These are phyloP conservation scores for Trichoderma sp. DNA, from an alignment of 2,329 filamentous ascomycete species.

Conservation along the genomic window DNA sequence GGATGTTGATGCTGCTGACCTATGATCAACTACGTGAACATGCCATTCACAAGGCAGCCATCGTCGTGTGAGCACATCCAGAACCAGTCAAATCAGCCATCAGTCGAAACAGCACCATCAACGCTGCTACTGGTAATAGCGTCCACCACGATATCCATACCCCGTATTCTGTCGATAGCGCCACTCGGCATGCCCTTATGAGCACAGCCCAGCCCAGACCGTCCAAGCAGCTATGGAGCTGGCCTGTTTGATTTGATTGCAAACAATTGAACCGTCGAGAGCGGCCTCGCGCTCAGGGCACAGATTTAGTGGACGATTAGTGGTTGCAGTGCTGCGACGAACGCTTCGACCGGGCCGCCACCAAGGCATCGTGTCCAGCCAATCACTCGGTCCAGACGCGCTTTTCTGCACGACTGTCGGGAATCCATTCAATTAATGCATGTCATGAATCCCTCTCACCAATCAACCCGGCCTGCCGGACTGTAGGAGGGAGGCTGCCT, in stretches of 20 bases:
- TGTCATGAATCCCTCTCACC: conserved; percentile 25
- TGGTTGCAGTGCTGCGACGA: conserved; percentile 15
- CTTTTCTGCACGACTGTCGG: conserved; percentile 21
- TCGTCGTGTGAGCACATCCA: neutral
- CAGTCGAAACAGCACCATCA: neutral
- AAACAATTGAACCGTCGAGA: neutral
- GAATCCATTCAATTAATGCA: conserved; percentile 22
- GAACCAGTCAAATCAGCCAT: neutral
- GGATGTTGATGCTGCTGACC: neutral
- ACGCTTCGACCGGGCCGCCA: neutral
- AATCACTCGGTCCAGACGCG: conserved; percentile 22
- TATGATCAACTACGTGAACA: neutral
- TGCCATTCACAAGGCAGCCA: neutral
- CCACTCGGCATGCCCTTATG: neutral
- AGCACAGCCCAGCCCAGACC: neutral
- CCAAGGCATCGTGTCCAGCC: conserved; percentile 1
- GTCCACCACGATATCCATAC: neutral
- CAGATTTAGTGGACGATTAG: neutral
- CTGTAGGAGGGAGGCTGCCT: conserved; percentile 9
- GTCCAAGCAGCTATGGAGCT: neutral
- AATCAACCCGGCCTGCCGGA: conserved; percentile 17
- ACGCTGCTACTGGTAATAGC: neutral
- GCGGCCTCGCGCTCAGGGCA: neutral
- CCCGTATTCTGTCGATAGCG: conserved; percentile 10
- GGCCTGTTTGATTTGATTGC: neutral